A percentile compares a stretch with the other conserved stretches of the same genome.
Evolutionary conservation across 2,329 filamentous ascomycete species (phyloP).

Genomic region (Dactylonectria macrodidyma): DNA sequence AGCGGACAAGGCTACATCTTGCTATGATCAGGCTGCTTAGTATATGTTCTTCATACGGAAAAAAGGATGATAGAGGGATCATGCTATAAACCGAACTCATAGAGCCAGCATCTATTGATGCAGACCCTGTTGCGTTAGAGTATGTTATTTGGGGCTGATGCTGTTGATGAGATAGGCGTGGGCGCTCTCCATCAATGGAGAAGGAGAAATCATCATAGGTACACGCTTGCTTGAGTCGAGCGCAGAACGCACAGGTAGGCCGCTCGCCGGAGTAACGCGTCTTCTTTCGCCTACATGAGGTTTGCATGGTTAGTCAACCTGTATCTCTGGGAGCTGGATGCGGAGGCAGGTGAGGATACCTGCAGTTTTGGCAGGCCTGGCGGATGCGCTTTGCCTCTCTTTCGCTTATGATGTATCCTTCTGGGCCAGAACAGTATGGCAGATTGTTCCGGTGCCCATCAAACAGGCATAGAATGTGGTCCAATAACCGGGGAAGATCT

Average conservation of each 20-base stretch:
- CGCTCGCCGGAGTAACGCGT: slow-evolving; percentile 6
- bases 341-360: neutral
- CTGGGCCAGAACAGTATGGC: slow-evolving; percentile 2
- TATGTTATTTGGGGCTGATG: neutral
- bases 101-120: slow-evolving; percentile 1
- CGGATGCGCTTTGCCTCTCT: slow-evolving; percentile 8
- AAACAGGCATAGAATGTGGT: neutral
- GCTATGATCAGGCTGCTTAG: neutral
- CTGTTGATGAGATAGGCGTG: neutral
- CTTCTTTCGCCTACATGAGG: slow-evolving; percentile 7
- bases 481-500: neutral
- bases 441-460: slow-evolving; percentile 1
- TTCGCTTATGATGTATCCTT: slow-evolving; percentile 7
- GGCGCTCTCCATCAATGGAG: slow-evolving; percentile 2
- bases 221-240: slow-evolving; percentile 1
- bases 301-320: neutral
- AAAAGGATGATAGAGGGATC: neutral
- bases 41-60: neutral
- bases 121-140: neutral
- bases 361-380: slow-evolving; percentile 10
- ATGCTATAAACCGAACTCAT: neutral
- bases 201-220: neutral
- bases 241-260: neutral
- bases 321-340: neutral
- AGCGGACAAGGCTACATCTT: slow-evolving; percentile 1